Percentiles rank a stretch among this genome's conserved stretches.
phyloP scores from a whole-genome alignment of 768 basidiomycete species.

The Phlebiopsis gigantea region DNA sequence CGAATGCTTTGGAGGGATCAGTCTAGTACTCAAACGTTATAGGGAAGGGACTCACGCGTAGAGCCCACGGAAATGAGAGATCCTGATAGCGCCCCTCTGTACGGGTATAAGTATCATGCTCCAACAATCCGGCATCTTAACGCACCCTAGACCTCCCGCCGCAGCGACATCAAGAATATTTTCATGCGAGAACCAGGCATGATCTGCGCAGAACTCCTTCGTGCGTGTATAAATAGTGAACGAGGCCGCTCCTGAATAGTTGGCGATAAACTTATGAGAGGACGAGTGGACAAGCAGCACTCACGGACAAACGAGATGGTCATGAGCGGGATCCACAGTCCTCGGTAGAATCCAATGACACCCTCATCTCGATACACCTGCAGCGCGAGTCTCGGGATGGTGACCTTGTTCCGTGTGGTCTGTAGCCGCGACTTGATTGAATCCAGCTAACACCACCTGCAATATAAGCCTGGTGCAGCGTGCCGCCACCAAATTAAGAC shows the following conservation, averaged over 20 bases:
- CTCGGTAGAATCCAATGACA: constrained; percentile 86
- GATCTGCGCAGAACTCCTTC: constrained; percentile 64
- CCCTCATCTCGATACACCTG: constrained; percentile 82
- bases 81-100: constrained; percentile 81
- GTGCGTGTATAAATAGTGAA: constrained; percentile 88
- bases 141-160: constrained; percentile 60
- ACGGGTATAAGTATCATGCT: neutral
- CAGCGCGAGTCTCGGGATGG: constrained; percentile 65
- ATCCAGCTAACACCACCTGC: constrained; percentile 58
- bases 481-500: constrained; percentile 7
- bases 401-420: constrained; percentile 70
- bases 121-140: neutral
- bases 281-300: constrained; percentile 30
- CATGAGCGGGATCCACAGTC: constrained; percentile 86
- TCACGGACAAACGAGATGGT: constrained; percentile 95
- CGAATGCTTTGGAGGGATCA: constrained; percentile 55
- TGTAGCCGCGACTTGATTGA: constrained; percentile 92
- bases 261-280: neutral
- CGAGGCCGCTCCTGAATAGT: constrained; percentile 78
- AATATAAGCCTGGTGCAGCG: constrained; percentile 1
- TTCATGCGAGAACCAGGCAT: constrained; percentile 53
- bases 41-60: constrained; percentile 59
- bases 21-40: constrained; percentile 14
- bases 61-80: constrained; percentile 85
- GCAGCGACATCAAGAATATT: constrained; percentile 65